Base-by-base conservation (phyloP, 2,329 filamentous ascomycete species). In the Chaetomiaceae sp. region DNA sequence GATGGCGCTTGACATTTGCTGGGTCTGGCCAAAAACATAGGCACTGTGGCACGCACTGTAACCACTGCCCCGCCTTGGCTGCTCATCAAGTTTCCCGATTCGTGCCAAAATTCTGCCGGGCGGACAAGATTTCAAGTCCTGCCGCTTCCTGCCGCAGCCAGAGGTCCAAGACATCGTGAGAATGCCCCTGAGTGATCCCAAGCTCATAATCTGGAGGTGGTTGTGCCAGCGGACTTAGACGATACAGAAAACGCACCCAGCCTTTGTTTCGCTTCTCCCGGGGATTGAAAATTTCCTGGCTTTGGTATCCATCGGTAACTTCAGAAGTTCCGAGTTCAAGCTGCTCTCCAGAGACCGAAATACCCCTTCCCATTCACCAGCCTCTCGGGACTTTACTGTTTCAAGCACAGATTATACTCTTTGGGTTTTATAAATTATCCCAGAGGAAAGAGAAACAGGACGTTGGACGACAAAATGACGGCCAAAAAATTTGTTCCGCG, bases 401-500 rank as follows among this genome's bases (percentile, higher is more conserved):
- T n/a, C n/a, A n/a, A n/a, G n/a, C n/a, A n/a, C n/a, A n/a, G n/a
- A n/a, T n/a, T n/a, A n/a, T n/a, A n/a, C n/a, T n/a, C n/a, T n/a
- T n/a, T n/a, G n/a, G n/a, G n/a, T n/a, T n/a, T n/a, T n/a, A n/a
- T n/a, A n/a, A n/a, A n/a, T n/a, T n/a, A n/a, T n/a, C n/a, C n/a
- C n/a, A n/a, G n/a, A n/a, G n/a, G n/a, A n/a, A n/a, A 36, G 16
- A 18, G 33, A 20, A 18, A 10, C 33, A 14, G 13, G 16, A 16
- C 5, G 14, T 6, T 14, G 21, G 30, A 6, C n/a, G 5, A 4
- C 25, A 45, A 42, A 13, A 54, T 52, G 52, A 18, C 55, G 8
- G 33, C 51, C 4, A 74, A 79, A 62, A 71, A 78, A 63, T 85
- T 83, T 58, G 79, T 85, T 1, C 81, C 83, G 33, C 75, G 83